Conservation (phyloP, 1,284 basidiomycete species). For the Pisolithus thermaeus region DNA sequence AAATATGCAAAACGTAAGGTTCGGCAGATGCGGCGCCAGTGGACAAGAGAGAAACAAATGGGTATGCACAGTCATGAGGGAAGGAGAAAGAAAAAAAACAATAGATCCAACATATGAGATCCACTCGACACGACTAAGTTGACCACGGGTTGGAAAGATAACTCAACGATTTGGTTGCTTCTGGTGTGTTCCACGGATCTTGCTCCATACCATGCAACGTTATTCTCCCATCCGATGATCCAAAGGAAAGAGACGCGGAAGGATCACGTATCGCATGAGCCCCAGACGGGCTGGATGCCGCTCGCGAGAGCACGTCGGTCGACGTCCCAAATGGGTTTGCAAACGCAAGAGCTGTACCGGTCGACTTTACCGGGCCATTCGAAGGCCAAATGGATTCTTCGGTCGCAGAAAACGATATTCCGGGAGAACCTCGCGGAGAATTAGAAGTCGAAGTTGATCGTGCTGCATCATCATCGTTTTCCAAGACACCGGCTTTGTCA, state of each 20-base stretch:
- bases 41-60: no score
- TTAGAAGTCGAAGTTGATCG: constrained; percentile 10
- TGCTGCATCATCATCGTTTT: constrained; percentile 7
- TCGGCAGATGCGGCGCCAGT: no score
- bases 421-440: background rate
- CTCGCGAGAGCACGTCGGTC: constrained; percentile 6
- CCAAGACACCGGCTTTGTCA: constrained; percentile 9
- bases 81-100: no score
- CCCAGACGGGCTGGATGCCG: constrained; percentile 6
- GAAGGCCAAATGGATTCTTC: constrained; percentile 17
- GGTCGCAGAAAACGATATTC: constrained; percentile 8
- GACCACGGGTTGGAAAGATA: constrained; percentile 43
- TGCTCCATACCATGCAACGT: constrained; percentile 30
- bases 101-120: background rate
- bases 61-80: no score
- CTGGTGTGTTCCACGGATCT: constrained; percentile 35
- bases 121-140: constrained; percentile 18
- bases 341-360: constrained; percentile 4
- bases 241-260: constrained; percentile 45
- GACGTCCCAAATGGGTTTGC: constrained; percentile 27
- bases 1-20: no score
- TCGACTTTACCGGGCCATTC: constrained; percentile 1
- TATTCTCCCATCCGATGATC: constrained; percentile 53
- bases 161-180: constrained; percentile 28
- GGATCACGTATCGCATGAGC: constrained; percentile 15